A percentile compares a stretch with the other conserved stretches of the same genome.
Conservation (phyloP, 345 rosid species). For the Lepidium sativum region DNA sequence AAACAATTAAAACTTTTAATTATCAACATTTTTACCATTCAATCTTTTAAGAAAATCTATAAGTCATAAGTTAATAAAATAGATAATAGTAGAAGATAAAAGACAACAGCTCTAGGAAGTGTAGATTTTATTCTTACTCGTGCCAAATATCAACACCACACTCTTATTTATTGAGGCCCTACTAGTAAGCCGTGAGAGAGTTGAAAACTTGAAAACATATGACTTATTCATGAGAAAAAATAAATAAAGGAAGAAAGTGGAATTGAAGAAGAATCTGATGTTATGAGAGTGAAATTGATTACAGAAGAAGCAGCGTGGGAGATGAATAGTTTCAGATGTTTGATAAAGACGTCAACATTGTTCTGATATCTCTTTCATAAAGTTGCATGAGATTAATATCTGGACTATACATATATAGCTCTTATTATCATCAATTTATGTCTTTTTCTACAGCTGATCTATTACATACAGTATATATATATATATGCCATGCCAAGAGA, state of each 20-base stretch:
- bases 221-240: background rate
- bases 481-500: no score
- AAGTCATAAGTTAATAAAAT: no score
- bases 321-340: slow-evolving; percentile 14
- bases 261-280: background rate
- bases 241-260: background rate
- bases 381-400: slow-evolving; percentile 9
- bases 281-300: slow-evolving; percentile 20
- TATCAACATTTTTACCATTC: no score
- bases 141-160: no score
- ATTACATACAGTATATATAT: no score
- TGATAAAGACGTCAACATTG: slow-evolving; percentile 20
- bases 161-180: no score
- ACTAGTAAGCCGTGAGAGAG: background rate
- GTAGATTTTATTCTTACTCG: no score
- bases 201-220: background rate
- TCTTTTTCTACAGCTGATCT: background rate
- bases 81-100: no score
- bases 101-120: no score
- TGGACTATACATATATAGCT: no score
- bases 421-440: background rate
- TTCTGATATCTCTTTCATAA: background rate
- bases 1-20: no score
- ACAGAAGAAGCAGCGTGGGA: slow-evolving; percentile 21
- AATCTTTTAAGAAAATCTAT: no score